Evolutionary conservation across 139 green algal genomes (phyloP).

Genomic region (Picochlorum sp.): DNA sequence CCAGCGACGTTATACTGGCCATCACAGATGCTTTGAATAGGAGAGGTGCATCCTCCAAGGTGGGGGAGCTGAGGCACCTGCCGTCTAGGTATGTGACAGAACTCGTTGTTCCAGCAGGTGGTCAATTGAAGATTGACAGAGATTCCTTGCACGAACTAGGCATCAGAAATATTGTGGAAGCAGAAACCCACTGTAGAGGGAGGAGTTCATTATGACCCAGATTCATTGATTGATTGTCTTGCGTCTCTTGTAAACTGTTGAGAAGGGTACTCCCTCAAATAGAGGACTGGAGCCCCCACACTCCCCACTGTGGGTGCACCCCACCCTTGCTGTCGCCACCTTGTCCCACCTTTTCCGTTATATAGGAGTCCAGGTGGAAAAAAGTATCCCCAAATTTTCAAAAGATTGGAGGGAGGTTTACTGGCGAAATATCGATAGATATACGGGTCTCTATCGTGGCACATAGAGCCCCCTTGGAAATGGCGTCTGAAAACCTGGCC

Average conservation of each 20-base stretch:
- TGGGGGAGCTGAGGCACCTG: conserved; percentile 40
- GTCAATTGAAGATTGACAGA: conserved; percentile 55
- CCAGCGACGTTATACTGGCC: conserved; percentile 70
- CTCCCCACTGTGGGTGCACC: too few relatives aligned
- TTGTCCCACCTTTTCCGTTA: too few relatives aligned
- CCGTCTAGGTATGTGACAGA: conserved; percentile 59
- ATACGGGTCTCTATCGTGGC: too few relatives aligned
- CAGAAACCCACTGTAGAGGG: conserved; percentile 30
- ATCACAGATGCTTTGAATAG: conserved; percentile 60
- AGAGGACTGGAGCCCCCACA: too few relatives aligned
- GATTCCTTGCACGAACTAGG: conserved; percentile 44
- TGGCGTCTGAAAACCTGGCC: too few relatives aligned
- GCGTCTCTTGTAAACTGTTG: conserved; percentile 26
- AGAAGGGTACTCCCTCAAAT: neutral
- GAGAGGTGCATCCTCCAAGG: conserved; percentile 17
- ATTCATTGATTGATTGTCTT: conserved; percentile 58
- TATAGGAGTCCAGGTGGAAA: too few relatives aligned
- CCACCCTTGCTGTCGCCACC: too few relatives aligned
- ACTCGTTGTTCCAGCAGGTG: conserved; percentile 59
- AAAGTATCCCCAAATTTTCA: too few relatives aligned
- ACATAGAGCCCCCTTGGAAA: too few relatives aligned
- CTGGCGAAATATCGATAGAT: too few relatives aligned
- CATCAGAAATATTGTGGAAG: conserved; percentile 54
- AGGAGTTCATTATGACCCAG: conserved; percentile 50
- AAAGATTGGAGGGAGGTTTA: too few relatives aligned